These are phyloP conservation scores for Avena atlantica DNA, from an alignment of 176 grass and related monocot genomes.

Conservation along the genomic window DNA sequence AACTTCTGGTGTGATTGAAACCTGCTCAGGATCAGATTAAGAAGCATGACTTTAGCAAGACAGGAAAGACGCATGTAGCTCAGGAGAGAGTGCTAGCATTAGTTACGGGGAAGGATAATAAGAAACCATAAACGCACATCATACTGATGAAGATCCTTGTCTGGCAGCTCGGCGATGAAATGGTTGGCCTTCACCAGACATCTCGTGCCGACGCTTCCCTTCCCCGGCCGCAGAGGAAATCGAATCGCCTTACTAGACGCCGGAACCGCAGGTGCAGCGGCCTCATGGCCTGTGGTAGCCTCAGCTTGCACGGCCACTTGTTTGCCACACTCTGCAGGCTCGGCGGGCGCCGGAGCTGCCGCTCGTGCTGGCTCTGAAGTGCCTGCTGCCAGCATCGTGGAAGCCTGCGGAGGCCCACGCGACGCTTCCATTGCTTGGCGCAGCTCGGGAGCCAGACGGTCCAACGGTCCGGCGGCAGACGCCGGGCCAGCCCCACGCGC, in stretches of 20 bases:
- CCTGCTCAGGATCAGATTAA: conserved; percentile 48
- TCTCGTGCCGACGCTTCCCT: conserved; percentile 64
- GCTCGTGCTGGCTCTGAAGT: conserved; percentile 40
- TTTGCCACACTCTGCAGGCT: conserved; percentile 31
- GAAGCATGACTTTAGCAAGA: not conserved
- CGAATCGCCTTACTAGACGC: conserved; percentile 64
- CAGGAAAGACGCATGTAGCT: not conserved
- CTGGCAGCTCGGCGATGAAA: conserved; percentile 77
- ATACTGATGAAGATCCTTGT: conserved; percentile 95
- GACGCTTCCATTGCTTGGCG: conserved; percentile 77
- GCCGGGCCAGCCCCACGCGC: not conserved
- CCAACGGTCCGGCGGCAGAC: not conserved
- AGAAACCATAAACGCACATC: conserved; percentile 53
- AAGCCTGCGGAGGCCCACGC: not conserved
- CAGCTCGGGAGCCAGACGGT: conserved; percentile 79
- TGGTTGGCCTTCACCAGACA: conserved; percentile 91
- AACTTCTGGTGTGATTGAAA: conserved; percentile 72
- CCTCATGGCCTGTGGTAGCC: not conserved
- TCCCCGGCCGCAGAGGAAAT: conserved; percentile 81
- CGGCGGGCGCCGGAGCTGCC: not conserved
- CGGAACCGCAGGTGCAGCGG: conserved; percentile 35
- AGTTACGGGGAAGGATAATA: not conserved
- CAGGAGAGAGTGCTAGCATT: not conserved
- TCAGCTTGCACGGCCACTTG: conserved; percentile 43
- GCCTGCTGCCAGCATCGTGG: conserved; percentile 50